phyloP scores from a whole-genome alignment of 179 eudicot species.

The Heliamphora pulchella region DNA sequence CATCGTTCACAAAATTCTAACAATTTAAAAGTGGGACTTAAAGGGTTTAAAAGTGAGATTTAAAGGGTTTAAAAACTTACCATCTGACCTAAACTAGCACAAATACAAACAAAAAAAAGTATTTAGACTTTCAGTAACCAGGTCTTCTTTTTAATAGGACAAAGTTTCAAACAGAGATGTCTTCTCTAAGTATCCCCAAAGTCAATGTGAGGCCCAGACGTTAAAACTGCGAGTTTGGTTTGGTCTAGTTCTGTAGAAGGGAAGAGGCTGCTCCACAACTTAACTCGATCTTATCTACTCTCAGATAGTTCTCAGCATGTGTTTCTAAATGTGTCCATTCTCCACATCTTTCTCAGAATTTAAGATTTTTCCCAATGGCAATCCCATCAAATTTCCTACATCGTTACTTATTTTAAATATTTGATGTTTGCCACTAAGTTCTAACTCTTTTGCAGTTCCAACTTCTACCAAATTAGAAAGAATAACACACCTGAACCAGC shows the following conservation, averaged over 20 bases:
- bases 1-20: too few relatives aligned
- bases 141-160: neutral
- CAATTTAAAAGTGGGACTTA: too few relatives aligned
- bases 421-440: neutral
- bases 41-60: too few relatives aligned
- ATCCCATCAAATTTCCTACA: neutral
- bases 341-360: neutral
- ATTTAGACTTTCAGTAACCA: neutral
- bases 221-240: neutral
- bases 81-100: too few relatives aligned
- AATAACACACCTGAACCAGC: slow-evolving; percentile 74
- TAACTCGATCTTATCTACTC: neutral
- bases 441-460: neutral
- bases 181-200: neutral
- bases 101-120: too few relatives aligned
- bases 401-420: too few relatives aligned
- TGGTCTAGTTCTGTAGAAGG: neutral
- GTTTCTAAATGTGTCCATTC: neutral
- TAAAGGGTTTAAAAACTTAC: too few relatives aligned
- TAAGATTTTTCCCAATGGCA: neutral
- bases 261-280: neutral
- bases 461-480: neutral
- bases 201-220: neutral
- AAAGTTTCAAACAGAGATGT: neutral
- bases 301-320: neutral